Conservation (phyloP, 768 basidiomycete species). For the Mycena sanguinolenta region DNA sequence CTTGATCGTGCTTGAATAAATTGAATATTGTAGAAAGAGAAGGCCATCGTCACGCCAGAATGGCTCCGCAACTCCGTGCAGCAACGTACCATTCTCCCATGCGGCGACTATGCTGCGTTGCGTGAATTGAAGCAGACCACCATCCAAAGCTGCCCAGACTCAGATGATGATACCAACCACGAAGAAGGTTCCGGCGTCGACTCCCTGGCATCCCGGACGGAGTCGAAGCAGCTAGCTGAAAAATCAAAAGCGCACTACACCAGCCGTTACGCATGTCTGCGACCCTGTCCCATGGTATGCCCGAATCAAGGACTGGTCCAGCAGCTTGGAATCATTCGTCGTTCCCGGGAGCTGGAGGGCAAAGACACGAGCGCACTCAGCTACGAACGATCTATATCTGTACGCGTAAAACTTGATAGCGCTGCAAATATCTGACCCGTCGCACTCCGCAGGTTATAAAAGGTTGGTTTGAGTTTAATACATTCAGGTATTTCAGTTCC, state of each 20-base stretch:
- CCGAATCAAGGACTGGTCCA: slow-evolving; percentile 73
- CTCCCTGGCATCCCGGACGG: background rate
- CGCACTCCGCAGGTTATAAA: slow-evolving; percentile 57
- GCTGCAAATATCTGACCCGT: background rate
- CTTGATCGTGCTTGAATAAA: background rate
- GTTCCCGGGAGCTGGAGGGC: slow-evolving; percentile 74
- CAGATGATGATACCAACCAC: slow-evolving; percentile 35
- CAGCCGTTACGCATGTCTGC: slow-evolving; percentile 68
- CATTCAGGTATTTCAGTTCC: slow-evolving; percentile 1
- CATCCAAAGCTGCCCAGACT: slow-evolving; percentile 57
- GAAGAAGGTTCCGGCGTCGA: background rate
- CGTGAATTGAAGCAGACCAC: slow-evolving; percentile 63
- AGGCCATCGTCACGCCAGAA: slow-evolving; percentile 75
- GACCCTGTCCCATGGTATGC: slow-evolving; percentile 76
- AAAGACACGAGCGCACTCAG: slow-evolving; percentile 76
- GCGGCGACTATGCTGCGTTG: slow-evolving; percentile 69
- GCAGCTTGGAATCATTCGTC: slow-evolving; percentile 72
- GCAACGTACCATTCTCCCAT: slow-evolving; percentile 61
- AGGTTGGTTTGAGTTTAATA: slow-evolving; percentile 50
- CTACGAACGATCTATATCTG: slow-evolving; percentile 81
- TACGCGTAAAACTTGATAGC: slow-evolving; percentile 46
- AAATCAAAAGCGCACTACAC: slow-evolving; percentile 49
- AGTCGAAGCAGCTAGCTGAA: slow-evolving; percentile 2
- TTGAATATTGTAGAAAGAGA: slow-evolving; percentile 62
- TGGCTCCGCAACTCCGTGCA: slow-evolving; percentile 76